phyloP scores from a whole-genome alignment of 768 basidiomycete genomes.

The Podaxis carcinomalis region DNA sequence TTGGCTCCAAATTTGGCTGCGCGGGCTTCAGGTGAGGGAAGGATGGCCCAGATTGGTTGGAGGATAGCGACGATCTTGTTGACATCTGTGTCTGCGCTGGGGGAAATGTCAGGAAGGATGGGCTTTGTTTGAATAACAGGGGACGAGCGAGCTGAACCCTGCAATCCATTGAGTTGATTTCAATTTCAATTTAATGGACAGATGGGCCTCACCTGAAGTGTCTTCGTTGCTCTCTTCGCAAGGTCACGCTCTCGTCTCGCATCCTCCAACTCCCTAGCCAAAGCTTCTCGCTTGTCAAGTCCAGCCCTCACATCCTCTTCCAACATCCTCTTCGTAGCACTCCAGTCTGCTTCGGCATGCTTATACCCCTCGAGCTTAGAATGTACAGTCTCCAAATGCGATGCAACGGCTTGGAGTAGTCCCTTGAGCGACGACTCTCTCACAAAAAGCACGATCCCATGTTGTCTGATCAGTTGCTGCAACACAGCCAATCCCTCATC shows the following conservation, averaged over 20 bases:
- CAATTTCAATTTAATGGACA: neutral
- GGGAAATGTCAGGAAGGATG: constrained; percentile 21
- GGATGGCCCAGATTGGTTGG: constrained; percentile 70
- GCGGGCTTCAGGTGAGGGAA: constrained; percentile 84
- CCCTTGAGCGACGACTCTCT: constrained; percentile 47
- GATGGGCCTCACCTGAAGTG: constrained; percentile 27
- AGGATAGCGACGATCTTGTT: constrained; percentile 58
- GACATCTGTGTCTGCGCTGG: constrained; percentile 35
- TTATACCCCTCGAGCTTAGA: constrained; percentile 37
- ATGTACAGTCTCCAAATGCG: constrained; percentile 49
- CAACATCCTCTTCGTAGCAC: constrained; percentile 35
- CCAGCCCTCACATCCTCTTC: constrained; percentile 47
- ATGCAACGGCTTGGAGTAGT: constrained; percentile 42
- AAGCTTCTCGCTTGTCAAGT: constrained; percentile 40
- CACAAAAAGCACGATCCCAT: constrained; percentile 52
- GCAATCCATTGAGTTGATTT: neutral
- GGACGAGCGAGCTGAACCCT: constrained; percentile 12
- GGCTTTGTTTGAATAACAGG: constrained; percentile 20
- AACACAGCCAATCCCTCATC: constrained; percentile 46
- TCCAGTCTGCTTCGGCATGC: constrained; percentile 45
- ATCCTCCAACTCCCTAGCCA: constrained; percentile 51
- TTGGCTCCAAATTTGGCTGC: constrained; percentile 49
- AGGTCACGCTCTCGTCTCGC: constrained; percentile 48
- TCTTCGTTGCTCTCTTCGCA: constrained; percentile 35
- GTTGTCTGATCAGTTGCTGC: constrained; percentile 47